Percentiles rank a stretch among this genome's conserved stretches.
These are phyloP conservation scores for Aspergillus hiratsukae DNA, from an alignment of 2,329 filamentous ascomycete species.

Conservation along the genomic window DNA sequence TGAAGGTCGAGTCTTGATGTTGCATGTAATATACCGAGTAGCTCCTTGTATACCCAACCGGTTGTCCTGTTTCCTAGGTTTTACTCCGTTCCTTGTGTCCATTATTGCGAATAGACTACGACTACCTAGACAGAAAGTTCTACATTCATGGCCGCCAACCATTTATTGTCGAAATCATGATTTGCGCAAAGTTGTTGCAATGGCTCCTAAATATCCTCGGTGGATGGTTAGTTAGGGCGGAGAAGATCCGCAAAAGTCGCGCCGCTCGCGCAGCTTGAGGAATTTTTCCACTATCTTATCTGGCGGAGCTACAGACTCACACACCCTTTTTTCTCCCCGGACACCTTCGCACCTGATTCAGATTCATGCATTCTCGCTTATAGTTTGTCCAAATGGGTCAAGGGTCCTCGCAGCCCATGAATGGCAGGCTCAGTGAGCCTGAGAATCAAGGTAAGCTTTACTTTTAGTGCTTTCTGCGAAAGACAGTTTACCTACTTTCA, in stretches of 20 bases:
- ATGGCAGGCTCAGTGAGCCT: slow-evolving; percentile 1
- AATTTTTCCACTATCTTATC: not conserved
- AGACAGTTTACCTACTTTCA: not conserved
- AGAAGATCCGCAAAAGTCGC: not conserved
- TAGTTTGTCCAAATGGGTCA: slow-evolving; percentile 14
- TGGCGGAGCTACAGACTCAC: not conserved
- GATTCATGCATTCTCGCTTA: not conserved
- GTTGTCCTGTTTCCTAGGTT: not conserved
- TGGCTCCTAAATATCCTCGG: not conserved
- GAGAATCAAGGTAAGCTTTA: slow-evolving; percentile 8
- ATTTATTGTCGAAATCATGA: not conserved
- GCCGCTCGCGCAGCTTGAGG: not conserved
- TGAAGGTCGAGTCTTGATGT: slow-evolving; percentile 32
- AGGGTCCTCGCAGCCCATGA: slow-evolving; percentile 14
- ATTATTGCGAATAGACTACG: not conserved
- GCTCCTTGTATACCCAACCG: not conserved
- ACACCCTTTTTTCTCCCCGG: not conserved
- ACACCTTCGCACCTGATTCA: not conserved
- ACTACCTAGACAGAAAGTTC: not conserved
- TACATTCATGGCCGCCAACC: not conserved
- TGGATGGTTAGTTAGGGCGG: not conserved
- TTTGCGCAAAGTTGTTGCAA: not conserved
- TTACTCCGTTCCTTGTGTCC: not conserved
- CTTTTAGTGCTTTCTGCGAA: not conserved
- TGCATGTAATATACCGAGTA: not conserved